Evolutionary conservation across 2,329 filamentous ascomycete species (phyloP).

Genomic region (Diaporthe amygdali): DNA sequence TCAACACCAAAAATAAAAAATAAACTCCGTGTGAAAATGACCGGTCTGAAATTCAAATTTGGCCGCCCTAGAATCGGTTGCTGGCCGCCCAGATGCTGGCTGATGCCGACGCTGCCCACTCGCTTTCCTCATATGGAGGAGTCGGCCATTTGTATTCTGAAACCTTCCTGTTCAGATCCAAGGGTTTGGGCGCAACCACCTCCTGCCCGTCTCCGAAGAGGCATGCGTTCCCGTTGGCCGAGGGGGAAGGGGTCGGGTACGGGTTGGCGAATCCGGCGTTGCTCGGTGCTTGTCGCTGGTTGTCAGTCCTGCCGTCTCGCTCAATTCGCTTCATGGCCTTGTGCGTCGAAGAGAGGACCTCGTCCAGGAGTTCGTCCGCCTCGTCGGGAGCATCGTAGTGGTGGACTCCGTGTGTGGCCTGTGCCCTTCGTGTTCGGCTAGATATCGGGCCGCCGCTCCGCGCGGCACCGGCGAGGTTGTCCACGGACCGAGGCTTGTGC

Average conservation of each 20-base stretch:
- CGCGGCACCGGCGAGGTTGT: conserved; percentile 64
- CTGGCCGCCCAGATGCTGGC: conserved; percentile 81
- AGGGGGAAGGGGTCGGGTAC: conserved; percentile 73
- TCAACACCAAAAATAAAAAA: conserved; percentile 17
- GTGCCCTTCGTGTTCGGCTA: conserved; percentile 78
- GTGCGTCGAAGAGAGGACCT: conserved; percentile 80
- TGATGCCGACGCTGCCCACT: conserved; percentile 85
- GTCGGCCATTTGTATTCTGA: conserved; percentile 83
- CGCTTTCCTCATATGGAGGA: conserved; percentile 90
- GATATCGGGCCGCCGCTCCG: conserved; percentile 68
- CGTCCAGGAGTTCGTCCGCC: conserved; percentile 93
- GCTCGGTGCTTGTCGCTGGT: conserved; percentile 66
- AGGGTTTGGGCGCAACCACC: conserved; percentile 69
- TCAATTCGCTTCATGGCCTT: conserved; percentile 76
- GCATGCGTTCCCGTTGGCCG: conserved; percentile 80
- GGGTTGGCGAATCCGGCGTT: conserved; percentile 66
- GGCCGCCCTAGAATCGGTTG: conserved; percentile 59
- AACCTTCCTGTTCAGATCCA: conserved; percentile 69
- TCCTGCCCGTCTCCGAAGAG: conserved; percentile 73
- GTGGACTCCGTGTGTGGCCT: conserved; percentile 76
- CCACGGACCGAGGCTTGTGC: conserved; percentile 67
- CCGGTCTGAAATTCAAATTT: conserved; percentile 16
- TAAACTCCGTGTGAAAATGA: conserved; percentile 26
- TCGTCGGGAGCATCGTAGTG: conserved; percentile 95
- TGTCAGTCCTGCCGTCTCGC: conserved; percentile 51